Evolutionary conservation across 2,329 filamentous ascomycete genomes (phyloP).

Genomic region (Helotiales sp.): DNA sequence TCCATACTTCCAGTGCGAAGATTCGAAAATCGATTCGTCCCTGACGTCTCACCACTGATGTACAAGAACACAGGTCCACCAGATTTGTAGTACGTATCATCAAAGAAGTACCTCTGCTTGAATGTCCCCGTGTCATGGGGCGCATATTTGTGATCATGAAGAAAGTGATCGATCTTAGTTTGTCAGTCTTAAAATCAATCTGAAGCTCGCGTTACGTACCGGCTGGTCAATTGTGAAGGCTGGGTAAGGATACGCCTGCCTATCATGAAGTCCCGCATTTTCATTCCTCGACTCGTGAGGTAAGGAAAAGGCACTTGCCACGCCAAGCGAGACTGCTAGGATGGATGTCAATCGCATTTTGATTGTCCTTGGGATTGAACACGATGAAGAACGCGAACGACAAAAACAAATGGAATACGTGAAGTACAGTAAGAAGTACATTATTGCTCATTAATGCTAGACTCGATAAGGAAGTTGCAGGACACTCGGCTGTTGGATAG

Average conservation of each 20-base stretch:
- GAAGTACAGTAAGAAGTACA: neutral
- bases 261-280: neutral
- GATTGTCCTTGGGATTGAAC: neutral
- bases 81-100: conserved; percentile 52
- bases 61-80: conserved; percentile 52
- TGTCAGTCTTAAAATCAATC: neutral
- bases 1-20: conserved; percentile 39
- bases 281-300: neutral
- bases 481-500: neutral
- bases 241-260: conserved; percentile 17
- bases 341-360: neutral
- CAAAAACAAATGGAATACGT: neutral
- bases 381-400: neutral
- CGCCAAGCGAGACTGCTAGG: conserved; percentile 8
- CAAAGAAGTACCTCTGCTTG: conserved; percentile 55
- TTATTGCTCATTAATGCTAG: neutral
- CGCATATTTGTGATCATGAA: conserved; percentile 39
- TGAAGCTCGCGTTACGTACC: conserved; percentile 14
- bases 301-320: conserved; percentile 3
- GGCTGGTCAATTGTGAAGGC: conserved; percentile 24
- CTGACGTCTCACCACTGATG: conserved; percentile 47
- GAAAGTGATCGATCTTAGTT: conserved; percentile 47
- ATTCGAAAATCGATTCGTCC: conserved; percentile 39
- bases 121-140: conserved; percentile 50
- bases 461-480: neutral